These are phyloP conservation scores for Fusarium staphyleae DNA, from an alignment of 2,329 filamentous ascomycete species.

Conservation along the genomic window DNA sequence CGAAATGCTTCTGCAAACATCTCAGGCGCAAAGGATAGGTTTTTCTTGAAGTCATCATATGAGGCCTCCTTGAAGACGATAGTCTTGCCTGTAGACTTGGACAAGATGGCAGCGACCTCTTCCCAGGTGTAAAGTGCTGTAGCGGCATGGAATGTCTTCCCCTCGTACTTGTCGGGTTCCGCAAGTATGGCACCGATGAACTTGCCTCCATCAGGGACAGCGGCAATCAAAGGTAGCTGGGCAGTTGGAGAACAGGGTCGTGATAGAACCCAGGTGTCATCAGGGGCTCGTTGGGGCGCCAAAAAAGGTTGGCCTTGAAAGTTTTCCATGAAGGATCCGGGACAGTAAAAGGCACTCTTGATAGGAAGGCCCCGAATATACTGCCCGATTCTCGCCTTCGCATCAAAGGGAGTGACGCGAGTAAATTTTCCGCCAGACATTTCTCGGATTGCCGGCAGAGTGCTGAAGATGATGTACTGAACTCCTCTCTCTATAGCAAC, in stretches of 20 bases:
- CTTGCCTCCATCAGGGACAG: constrained; percentile 53
- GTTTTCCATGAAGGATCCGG: constrained; percentile 54
- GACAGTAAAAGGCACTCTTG: constrained; percentile 51
- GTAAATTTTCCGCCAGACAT: constrained; percentile 47
- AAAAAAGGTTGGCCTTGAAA: constrained; percentile 39
- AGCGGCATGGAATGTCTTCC: constrained; percentile 54
- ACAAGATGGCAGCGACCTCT: constrained; percentile 50
- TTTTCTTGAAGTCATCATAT: constrained; percentile 26
- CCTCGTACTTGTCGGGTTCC: constrained; percentile 52
- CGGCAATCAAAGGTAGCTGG: constrained; percentile 54
- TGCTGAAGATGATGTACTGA: constrained; percentile 52
- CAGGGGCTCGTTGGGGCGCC: constrained; percentile 41
- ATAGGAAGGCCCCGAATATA: constrained; percentile 59
- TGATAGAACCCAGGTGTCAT: constrained; percentile 42
- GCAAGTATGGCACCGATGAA: constrained; percentile 51
- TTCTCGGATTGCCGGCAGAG: constrained; percentile 45
- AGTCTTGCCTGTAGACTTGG: constrained; percentile 49
- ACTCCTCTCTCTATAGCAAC: constrained; percentile 47
- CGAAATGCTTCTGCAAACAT: constrained; percentile 14
- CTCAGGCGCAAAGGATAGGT: constrained; percentile 17
- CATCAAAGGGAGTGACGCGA: constrained; percentile 55
- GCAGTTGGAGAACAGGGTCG: constrained; percentile 33
- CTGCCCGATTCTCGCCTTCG: constrained; percentile 58
- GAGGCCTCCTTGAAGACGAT: constrained; percentile 36
- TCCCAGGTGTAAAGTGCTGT: constrained; percentile 47